phyloP scores from a whole-genome alignment of 2,329 filamentous ascomycete species.

The Penicillium frequentans region DNA sequence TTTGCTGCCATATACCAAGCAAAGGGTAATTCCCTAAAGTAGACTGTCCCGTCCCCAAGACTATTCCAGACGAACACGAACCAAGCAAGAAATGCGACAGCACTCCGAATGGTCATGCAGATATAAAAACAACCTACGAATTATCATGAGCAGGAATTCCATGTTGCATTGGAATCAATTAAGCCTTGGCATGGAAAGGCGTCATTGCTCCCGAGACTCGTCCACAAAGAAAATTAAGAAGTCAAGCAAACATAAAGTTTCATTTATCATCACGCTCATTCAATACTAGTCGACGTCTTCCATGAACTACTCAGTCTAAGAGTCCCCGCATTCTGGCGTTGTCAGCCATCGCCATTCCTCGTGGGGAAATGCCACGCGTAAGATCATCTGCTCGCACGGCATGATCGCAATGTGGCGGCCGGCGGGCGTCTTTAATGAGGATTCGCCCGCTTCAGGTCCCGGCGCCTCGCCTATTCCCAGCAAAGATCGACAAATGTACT shows the following conservation, averaged over 20 bases:
- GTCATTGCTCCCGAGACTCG: not conserved
- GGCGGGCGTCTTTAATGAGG: not conserved
- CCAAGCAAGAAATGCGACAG: not conserved
- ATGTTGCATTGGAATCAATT: not conserved
- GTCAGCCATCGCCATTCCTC: not conserved
- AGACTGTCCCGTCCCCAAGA: not conserved
- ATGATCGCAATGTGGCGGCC: constrained; percentile 17
- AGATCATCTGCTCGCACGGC: constrained; percentile 20
- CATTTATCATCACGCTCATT: not conserved
- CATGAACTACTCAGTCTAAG: not conserved
- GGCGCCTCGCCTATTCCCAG: constrained; percentile 1
- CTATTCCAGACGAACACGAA: not conserved
- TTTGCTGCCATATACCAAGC: constrained; percentile 10
- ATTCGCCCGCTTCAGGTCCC: not conserved
- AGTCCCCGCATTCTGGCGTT: not conserved
- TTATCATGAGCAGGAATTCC: not conserved
- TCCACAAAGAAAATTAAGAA: not conserved
- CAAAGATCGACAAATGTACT: constrained; percentile 9
- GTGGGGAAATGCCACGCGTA: constrained; percentile 3
- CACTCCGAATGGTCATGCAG: not conserved
- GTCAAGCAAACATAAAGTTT: not conserved
- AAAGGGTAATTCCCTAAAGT: not conserved
- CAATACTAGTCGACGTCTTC: not conserved
- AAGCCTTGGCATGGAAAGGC: not conserved
- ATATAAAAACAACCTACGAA: not conserved